Base-by-base conservation (phyloP, 2,329 filamentous ascomycete species). In the Xylariomycetidae sp. region DNA sequence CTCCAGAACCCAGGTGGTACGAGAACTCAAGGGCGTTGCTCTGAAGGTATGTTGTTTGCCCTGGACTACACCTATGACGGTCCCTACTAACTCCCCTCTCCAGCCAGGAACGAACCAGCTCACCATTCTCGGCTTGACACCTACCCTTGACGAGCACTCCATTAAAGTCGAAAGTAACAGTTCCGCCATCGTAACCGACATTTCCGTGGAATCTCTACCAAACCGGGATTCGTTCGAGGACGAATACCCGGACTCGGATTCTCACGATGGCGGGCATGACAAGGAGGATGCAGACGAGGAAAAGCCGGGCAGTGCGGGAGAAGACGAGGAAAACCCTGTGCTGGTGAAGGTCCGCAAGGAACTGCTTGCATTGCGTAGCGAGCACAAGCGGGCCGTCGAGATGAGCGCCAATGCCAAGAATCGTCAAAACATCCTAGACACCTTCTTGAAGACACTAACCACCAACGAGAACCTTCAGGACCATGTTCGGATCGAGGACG, bases 91-190 rank as follows among this genome's bases (percentile, higher is more conserved):
- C 6, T 6, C 6, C 19, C 8, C n/a, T 14, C 24, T n/a, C 6
- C 35, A 72, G 63, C 61, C 68, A n/a, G 74, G 75, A 6, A 48
- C 61, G 7, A 79, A 77, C 43, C 66, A 76, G 42, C 67, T 80
- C 35, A 68, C 65, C 10, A 67, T 79, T 30, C 53, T 68, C 27
- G 75, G 72, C 5, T 54, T 78, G 23, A 66, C 72, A 7, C 68
- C 71, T 3, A 67, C 63, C 1, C 62, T 70, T 7, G 68, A 76
- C 44, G 63, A 72, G 47, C 62, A 72, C 43, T 74, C 70, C 8
- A 71, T 80, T 56, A 75, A 75, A 44, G 66, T 80, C 20, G 73
- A 78, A 44, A 74, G 74, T 28, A 67, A 65, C 32, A 72, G 74
- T n/a, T 52, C 65, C 0, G 75, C 72, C 7, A 69, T 69, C 31